Conservation (phyloP, 192 early-diverging fungal genomes). For the Radiomyces spectabilis region DNA sequence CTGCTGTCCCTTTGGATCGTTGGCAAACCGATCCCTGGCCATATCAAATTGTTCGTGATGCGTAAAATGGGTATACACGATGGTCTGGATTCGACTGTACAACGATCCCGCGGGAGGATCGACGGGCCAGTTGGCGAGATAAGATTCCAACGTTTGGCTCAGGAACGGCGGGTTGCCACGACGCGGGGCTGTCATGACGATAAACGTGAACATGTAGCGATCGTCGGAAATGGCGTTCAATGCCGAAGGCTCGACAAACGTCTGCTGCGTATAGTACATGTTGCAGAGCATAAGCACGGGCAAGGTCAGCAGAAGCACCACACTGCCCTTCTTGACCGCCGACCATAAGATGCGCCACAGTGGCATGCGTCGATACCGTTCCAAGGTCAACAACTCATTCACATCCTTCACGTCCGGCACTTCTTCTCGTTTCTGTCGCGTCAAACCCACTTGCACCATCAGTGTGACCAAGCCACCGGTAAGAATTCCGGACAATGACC, state of each 20-base stretch:
- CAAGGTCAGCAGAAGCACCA: conserved; percentile 15
- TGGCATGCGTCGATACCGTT: conserved; percentile 13
- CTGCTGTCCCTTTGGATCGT: conserved; percentile 33
- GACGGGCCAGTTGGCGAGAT: conserved; percentile 35
- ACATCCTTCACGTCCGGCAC: no score
- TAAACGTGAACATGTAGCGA: conserved; percentile 34
- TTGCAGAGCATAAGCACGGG: conserved; percentile 27
- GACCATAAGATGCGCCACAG: conserved; percentile 23
- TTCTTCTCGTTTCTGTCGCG: no score
- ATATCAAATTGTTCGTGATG: conserved; percentile 36
- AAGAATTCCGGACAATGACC: conserved; percentile 40
- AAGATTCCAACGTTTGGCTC: conserved; percentile 35
- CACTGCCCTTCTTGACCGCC: conserved; percentile 6
- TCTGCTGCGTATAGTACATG: conserved; percentile 20
- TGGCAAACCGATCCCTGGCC: conserved; percentile 23
- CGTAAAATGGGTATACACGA: conserved; percentile 45
- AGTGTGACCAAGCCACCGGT: conserved; percentile 35
- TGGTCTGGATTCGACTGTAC: conserved; percentile 38
- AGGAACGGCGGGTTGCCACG: conserved; percentile 35
- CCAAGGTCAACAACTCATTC: no score
- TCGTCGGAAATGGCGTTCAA: conserved; percentile 25
- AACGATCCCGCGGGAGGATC: conserved; percentile 28
- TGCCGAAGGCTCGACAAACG: conserved; percentile 2
- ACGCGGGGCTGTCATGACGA: conserved; percentile 47
- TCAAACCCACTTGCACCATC: conserved; percentile 19